Percentiles rank a stretch among this genome's conserved stretches.
Conservation (phyloP, 495 filamentous ascomycete species). For the Zalerion maritima region DNA sequence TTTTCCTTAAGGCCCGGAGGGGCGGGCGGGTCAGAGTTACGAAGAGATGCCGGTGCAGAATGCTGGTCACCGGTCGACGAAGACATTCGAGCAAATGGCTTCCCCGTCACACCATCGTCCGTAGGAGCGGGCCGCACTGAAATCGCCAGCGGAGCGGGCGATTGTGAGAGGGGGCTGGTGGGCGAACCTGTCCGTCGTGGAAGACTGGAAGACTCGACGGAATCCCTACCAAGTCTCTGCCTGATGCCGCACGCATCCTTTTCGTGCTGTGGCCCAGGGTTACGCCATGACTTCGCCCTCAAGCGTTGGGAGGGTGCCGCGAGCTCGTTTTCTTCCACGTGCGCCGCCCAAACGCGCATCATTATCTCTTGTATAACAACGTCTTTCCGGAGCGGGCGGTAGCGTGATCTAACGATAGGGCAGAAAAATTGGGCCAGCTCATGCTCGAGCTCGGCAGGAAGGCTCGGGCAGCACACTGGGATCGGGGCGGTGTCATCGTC, state of each 20-base stretch:
- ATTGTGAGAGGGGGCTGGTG: not conserved
- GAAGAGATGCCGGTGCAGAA: conserved; percentile 14
- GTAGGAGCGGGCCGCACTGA: conserved; percentile 15
- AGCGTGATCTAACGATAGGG: conserved; percentile 22
- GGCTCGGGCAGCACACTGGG: conserved; percentile 25
- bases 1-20: conserved; percentile 5
- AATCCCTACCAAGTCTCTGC: no score
- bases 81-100: conserved; percentile 29
- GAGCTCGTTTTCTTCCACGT: no score
- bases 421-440: conserved; percentile 31
- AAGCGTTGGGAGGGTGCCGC: no score
- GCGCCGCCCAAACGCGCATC: no score
- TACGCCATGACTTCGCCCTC: no score
- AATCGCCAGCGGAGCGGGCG: conserved; percentile 3
- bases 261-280: no score
- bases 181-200: no score
- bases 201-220: no score
- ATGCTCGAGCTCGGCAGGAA: conserved; percentile 25
- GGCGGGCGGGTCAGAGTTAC: conserved; percentile 8
- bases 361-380: conserved; percentile 27
- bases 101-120: conserved; percentile 32
- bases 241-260: no score
- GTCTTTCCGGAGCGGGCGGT: conserved; percentile 22
- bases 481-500: conserved; percentile 3
- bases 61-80: conserved; percentile 9